Evolutionary conservation across 164 flowering plant genomes (phyloP).

Genomic region (Liquidambar formosana): DNA sequence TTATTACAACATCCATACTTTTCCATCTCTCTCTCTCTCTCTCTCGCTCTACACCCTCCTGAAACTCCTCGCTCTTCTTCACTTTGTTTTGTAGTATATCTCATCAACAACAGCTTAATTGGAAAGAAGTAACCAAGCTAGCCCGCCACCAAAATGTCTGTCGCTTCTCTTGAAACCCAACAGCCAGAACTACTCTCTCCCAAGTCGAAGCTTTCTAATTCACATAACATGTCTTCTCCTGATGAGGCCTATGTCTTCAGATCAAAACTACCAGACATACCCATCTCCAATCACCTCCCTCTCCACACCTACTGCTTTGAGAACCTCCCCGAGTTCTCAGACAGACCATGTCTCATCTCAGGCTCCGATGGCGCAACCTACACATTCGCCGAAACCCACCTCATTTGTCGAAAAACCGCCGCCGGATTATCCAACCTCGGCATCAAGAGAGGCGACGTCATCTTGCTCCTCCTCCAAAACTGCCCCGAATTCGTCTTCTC

Average conservation of each 20-base stretch:
- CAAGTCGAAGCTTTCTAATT: background rate
- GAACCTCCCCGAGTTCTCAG: slow-evolving; percentile 28
- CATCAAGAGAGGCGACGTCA: slow-evolving; percentile 50
- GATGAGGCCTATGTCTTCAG: slow-evolving; percentile 27
- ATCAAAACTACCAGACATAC: slow-evolving; percentile 67
- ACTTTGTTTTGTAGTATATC: too few species aligned
- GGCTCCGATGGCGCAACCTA: slow-evolving; percentile 42
- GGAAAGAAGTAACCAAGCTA: background rate
- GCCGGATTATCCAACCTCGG: slow-evolving; percentile 54
- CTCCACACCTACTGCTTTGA: slow-evolving; percentile 71
- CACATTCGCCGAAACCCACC: slow-evolving; percentile 52
- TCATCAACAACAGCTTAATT: too few species aligned
- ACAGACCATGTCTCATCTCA: slow-evolving; percentile 51
- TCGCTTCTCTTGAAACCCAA: slow-evolving; percentile 34
- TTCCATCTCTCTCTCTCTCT: background rate
- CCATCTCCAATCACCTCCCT: slow-evolving; percentile 63
- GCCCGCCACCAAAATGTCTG: slow-evolving; percentile 32
- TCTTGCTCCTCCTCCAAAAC: slow-evolving; percentile 79
- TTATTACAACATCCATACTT: too few species aligned
- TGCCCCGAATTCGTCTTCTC: slow-evolving; percentile 67
- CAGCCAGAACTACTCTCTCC: slow-evolving; percentile 5
- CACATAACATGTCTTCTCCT: background rate
- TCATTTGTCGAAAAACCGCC: slow-evolving; percentile 44
- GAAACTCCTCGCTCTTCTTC: background rate
- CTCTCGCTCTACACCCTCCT: background rate